These are phyloP conservation scores for Claviceps africana DNA, from an alignment of 2,329 filamentous ascomycete species.

Conservation along the genomic window DNA sequence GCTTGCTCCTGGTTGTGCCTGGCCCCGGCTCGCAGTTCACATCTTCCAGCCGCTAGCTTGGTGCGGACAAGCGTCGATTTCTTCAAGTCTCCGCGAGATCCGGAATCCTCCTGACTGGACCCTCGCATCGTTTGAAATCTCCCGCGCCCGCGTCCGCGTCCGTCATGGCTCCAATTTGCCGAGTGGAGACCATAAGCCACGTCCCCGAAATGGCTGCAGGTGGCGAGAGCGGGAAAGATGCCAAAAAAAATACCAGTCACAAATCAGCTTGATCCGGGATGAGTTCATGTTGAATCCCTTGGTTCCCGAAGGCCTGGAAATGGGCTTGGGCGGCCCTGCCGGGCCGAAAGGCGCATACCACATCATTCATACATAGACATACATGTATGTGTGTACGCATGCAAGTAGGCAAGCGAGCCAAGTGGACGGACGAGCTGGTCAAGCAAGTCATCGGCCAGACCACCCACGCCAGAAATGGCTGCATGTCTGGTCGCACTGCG, in stretches of 20 bases:
- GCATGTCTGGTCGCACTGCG: too few relatives aligned
- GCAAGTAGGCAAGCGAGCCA: background rate
- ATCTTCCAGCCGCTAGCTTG: background rate
- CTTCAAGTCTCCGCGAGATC: background rate
- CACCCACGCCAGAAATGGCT: too few relatives aligned
- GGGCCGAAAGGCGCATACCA: background rate
- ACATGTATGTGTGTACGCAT: too few relatives aligned
- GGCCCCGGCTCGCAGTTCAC: too few relatives aligned
- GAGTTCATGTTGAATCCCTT: background rate
- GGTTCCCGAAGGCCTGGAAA: background rate
- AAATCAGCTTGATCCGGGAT: background rate
- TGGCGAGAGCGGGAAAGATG: background rate
- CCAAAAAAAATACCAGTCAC: background rate
- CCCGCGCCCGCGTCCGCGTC: too few relatives aligned
- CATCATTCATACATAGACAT: too few relatives aligned
- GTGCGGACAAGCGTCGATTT: background rate
- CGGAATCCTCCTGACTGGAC: background rate
- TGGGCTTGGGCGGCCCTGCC: background rate
- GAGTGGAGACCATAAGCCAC: background rate
- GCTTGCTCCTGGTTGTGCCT: background rate
- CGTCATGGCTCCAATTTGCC: background rate
- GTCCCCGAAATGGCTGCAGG: background rate
- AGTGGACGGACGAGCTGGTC: too few relatives aligned
- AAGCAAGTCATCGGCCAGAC: too few relatives aligned
- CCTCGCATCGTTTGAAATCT: background rate